These are phyloP conservation scores for Nyssa sinensis DNA, from an alignment of 148 eudicot species.

Conservation along the genomic window DNA sequence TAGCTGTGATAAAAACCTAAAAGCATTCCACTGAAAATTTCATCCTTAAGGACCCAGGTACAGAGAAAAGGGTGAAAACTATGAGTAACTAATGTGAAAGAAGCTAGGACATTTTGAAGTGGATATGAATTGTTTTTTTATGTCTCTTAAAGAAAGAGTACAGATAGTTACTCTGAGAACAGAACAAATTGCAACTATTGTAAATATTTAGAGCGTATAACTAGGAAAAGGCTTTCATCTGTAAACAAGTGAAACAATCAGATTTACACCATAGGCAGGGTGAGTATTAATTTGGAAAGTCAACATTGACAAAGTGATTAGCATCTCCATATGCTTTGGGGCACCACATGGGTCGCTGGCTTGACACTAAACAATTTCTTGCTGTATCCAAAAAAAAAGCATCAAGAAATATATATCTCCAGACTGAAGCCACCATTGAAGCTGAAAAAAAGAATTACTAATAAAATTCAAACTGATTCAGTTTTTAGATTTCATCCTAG, in stretches of 20 bases:
- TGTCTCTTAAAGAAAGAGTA: no score
- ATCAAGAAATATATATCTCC: not conserved
- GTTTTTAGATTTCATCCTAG: not conserved
- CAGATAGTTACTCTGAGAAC: not conserved
- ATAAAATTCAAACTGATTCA: not conserved
- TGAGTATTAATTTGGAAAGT: not conserved
- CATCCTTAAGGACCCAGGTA: not conserved
- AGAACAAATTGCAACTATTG: not conserved
- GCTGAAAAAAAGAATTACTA: not conserved
- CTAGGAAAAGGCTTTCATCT: not conserved
- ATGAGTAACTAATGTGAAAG: not conserved
- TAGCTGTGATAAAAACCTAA: not conserved
- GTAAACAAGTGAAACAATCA: not conserved
- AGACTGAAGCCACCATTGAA: not conserved
- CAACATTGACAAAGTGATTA: not conserved
- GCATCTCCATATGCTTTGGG: no score
- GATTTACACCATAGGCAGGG: not conserved
- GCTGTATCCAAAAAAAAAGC: not conserved
- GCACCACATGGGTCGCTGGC: not conserved
- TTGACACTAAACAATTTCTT: not conserved
- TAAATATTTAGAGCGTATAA: not conserved
- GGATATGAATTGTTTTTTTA: no score
- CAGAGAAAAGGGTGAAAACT: not conserved
- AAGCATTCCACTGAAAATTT: not conserved
- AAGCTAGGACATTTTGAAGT: no score